Conservation (phyloP, 108 stramenopile species). For the Stephanodiscus triporus region DNA sequence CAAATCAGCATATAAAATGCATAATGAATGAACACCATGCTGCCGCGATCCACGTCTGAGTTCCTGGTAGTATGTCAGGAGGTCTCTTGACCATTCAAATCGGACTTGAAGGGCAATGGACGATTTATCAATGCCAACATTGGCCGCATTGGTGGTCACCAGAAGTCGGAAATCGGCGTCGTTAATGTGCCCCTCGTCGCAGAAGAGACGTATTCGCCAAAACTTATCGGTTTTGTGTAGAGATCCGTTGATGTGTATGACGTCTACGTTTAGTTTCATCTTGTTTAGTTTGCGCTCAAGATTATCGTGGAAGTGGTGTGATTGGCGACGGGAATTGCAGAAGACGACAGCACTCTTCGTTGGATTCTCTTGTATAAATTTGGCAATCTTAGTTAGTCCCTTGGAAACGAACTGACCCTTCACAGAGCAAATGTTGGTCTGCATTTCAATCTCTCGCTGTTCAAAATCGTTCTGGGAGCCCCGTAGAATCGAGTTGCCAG, state of each 20-base stretch:
- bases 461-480: no score
- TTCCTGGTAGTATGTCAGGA: background rate
- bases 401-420: no score
- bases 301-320: background rate
- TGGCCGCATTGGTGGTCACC: no score
- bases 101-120: background rate
- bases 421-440: no score
- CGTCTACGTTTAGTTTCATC: background rate
- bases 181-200: background rate
- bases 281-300: background rate
- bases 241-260: background rate
- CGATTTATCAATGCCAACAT: background rate
- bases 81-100: background rate
- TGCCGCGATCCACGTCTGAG: background rate
- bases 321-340: background rate
- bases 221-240: background rate
- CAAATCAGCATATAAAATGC: background rate
- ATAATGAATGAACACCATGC: background rate
- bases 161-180: background rate
- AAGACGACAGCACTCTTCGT: background rate
- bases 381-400: no score
- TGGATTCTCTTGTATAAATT: background rate
- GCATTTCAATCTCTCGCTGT: no score
- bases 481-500: background rate
- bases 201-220: no score